Conservation (phyloP, 1,139 yeast species). For the Nakaseomyces sp. region DNA sequence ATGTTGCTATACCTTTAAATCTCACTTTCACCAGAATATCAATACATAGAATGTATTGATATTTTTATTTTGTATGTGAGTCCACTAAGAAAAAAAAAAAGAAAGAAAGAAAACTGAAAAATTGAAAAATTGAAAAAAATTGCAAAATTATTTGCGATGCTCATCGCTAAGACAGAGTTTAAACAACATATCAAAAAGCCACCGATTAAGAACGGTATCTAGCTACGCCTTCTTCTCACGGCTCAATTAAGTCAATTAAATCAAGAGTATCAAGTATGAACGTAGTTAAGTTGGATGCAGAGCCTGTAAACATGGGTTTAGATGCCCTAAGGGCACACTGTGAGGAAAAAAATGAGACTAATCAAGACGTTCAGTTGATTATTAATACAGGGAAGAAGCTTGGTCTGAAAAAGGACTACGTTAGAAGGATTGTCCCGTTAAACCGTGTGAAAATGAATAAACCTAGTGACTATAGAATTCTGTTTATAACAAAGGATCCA, state of each 20-base stretch:
- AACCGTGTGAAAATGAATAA: conserved; percentile 40
- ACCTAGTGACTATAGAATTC: conserved; percentile 41
- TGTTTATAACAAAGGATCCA: conserved; percentile 64
- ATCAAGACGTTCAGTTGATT: conserved; percentile 39
- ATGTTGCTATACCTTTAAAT: background rate
- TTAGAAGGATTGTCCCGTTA: conserved; percentile 61
- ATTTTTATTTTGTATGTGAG: too few species aligned
- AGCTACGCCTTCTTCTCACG: too few species aligned
- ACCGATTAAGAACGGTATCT: too few species aligned
- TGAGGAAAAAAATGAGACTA: conserved; percentile 18
- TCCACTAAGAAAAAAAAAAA: too few species aligned
- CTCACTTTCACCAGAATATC: too few species aligned
- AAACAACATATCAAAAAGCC: too few species aligned
- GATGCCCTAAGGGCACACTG: conserved; percentile 22
- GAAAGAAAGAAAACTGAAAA: too few species aligned
- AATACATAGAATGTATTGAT: too few species aligned
- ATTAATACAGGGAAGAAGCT: conserved; percentile 47
- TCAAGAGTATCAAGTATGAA: background rate
- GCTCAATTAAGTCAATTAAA: too few species aligned
- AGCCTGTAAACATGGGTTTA: conserved; percentile 17
- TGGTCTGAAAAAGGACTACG: conserved; percentile 43
- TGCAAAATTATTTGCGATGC: conserved; percentile 5
- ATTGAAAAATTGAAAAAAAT: background rate
- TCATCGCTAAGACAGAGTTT: conserved; percentile 7
- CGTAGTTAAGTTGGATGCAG: background rate